Evolutionary conservation across 768 basidiomycete species (phyloP).

Genomic region (Suillus subalutaceus): DNA sequence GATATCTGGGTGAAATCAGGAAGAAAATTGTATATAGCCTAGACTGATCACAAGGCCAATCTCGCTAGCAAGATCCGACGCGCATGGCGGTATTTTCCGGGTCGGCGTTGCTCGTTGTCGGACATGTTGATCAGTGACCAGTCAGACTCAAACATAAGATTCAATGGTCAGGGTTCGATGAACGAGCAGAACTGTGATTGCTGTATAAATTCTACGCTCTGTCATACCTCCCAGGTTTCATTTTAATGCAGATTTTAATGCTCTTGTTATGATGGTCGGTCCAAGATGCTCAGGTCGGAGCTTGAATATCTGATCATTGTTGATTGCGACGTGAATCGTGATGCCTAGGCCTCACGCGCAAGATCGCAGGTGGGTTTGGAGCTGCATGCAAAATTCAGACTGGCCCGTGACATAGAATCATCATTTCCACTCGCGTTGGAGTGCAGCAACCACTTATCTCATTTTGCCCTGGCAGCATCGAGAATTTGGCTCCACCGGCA

Average conservation of each 20-base stretch:
- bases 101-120: not conserved
- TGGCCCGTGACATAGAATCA: not conserved
- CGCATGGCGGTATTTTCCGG: conserved; percentile 4
- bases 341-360: too few relatives aligned
- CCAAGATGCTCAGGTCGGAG: not conserved
- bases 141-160: not conserved
- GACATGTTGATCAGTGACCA: not conserved
- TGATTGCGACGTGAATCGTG: too few relatives aligned
- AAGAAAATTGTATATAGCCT: not conserved
- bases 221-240: not conserved
- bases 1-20: not conserved
- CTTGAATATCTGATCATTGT: not conserved
- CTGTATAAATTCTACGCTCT: not conserved
- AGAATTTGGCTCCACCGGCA: too few relatives aligned
- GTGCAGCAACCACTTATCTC: not conserved
- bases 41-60: not conserved
- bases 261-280: not conserved
- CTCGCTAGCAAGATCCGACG: conserved; percentile 2
- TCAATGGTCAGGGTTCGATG: not conserved
- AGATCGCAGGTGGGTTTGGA: too few relatives aligned
- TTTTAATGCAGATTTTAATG: not conserved
- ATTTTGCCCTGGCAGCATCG: too few relatives aligned
- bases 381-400: not conserved
- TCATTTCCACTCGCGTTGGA: not conserved
- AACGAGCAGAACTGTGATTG: not conserved